Percentiles rank a stretch among this genome's conserved stretches.
phyloP scores from a whole-genome alignment of 1,139 yeast species.

The Eremothecium gossypii region DNA sequence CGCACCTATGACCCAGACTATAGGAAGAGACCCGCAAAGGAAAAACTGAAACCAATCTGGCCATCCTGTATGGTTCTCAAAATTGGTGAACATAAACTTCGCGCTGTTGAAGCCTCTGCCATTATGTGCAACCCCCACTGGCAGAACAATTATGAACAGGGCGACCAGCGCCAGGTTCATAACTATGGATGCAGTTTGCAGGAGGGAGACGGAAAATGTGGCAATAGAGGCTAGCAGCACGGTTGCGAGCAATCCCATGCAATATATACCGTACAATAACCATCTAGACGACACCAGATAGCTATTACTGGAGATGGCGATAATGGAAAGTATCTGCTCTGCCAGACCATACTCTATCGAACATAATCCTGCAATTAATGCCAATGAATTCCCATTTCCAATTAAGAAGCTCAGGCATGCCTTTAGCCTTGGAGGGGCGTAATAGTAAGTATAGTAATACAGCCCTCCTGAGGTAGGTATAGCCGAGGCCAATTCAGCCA shows the following conservation, averaged over 20 bases:
- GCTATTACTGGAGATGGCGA: constrained; percentile 40
- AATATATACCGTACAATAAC: constrained; percentile 47
- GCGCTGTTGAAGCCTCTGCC: constrained; percentile 32
- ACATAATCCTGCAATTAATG: constrained; percentile 47
- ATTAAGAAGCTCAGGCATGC: constrained; percentile 45
- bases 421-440: constrained; percentile 41
- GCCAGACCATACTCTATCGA: constrained; percentile 55
- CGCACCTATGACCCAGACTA: constrained; percentile 59
- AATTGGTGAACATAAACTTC: constrained; percentile 46
- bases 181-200: constrained; percentile 52
- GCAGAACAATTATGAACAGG: constrained; percentile 54
- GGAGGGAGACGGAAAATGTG: constrained; percentile 43
- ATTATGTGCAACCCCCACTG: constrained; percentile 39
- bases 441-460: constrained; percentile 51
- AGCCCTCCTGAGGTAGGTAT: constrained; percentile 69
- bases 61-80: constrained; percentile 50
- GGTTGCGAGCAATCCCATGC: constrained; percentile 41
- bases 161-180: constrained; percentile 46
- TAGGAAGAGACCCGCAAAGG: constrained; percentile 42
- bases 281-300: constrained; percentile 39
- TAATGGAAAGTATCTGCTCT: constrained; percentile 43
- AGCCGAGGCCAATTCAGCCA: constrained; percentile 59
- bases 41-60: constrained; percentile 54
- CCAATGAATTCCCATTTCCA: constrained; percentile 51
- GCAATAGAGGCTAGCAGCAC: constrained; percentile 41